Percentiles rank a stretch among this genome's conserved stretches.
phyloP scores from a whole-genome alignment of 768 basidiomycete genomes.

The Suillus subluteus region DNA sequence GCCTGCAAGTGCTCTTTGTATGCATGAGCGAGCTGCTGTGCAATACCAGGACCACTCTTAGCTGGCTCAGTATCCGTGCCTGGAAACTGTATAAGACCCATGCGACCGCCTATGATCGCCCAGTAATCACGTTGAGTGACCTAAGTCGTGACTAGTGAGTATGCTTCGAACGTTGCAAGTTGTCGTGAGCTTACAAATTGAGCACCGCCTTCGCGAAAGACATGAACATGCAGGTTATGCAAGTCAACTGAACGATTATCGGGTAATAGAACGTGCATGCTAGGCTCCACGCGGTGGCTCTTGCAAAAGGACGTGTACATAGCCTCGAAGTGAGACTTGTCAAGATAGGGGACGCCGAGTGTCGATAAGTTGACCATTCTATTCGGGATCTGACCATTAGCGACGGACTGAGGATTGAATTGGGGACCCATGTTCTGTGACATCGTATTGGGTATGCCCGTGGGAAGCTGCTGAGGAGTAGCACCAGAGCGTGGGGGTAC shows the following conservation, averaged over 20 bases:
- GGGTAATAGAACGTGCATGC: conserved; percentile 46
- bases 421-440: conserved; percentile 39
- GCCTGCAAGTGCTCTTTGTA: conserved; percentile 60
- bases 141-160: conserved; percentile 36
- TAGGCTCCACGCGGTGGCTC: conserved; percentile 44
- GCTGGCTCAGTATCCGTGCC: conserved; percentile 62
- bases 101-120: conserved; percentile 66
- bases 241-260: conserved; percentile 65
- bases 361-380: conserved; percentile 17
- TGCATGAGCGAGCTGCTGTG: conserved; percentile 58
- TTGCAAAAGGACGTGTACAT: conserved; percentile 53
- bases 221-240: conserved; percentile 57
- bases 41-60: conserved; percentile 63
- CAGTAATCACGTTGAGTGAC: conserved; percentile 60
- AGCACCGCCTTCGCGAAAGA: conserved; percentile 61
- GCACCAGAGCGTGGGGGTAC: conserved; percentile 43
- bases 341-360: conserved; percentile 40
- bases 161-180: conserved; percentile 9
- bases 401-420: conserved; percentile 16
- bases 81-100: conserved; percentile 69
- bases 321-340: conserved; percentile 54
- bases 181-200: conserved; percentile 42
- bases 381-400: conserved; percentile 27
- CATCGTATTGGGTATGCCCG: conserved; percentile 34
- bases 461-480: conserved; percentile 41